phyloP scores from a whole-genome alignment of 495 filamentous ascomycete species.

The Chaetomium tenue region DNA sequence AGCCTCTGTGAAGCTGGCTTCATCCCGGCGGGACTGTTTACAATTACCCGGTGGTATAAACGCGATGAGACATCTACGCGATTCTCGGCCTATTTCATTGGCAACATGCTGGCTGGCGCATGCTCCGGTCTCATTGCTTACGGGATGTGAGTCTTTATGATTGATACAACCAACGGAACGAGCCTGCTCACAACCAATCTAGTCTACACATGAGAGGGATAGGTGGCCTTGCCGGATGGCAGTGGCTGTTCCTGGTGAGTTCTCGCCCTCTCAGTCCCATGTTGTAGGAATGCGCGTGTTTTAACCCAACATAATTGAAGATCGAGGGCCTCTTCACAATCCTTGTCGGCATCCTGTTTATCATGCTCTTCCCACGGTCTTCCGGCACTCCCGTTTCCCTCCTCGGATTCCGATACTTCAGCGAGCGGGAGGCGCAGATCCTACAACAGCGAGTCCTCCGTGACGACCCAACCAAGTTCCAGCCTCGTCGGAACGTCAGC shows the following conservation, averaged over 20 bases:
- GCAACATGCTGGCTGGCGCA: conserved; percentile 44
- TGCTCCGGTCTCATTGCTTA: conserved; percentile 31
- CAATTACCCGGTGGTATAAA: conserved; percentile 61
- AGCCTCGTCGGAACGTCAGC: conserved; percentile 23
- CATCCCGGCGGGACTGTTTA: conserved; percentile 59
- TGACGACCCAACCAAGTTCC: conserved; percentile 39
- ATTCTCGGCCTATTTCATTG: conserved; percentile 56
- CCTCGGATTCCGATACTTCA: conserved; percentile 43
- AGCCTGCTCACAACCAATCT: not conserved
- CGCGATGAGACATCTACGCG: conserved; percentile 55
- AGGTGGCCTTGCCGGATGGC: conserved; percentile 55
- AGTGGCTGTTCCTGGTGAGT: conserved; percentile 55
- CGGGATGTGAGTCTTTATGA: conserved; percentile 28
- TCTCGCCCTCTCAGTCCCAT: not conserved
- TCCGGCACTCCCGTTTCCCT: conserved; percentile 46
- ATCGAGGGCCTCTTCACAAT: conserved; percentile 55
- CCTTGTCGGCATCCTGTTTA: conserved; percentile 50
- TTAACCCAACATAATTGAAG: not conserved
- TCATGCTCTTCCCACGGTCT: conserved; percentile 48
- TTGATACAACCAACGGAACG: not conserved
- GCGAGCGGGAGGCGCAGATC: conserved; percentile 39
- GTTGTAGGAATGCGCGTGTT: not conserved
- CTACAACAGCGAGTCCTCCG: conserved; percentile 38
- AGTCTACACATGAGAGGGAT: conserved; percentile 48
- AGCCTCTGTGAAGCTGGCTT: conserved; percentile 55